Base-by-base conservation (phyloP, 2,329 filamentous ascomycete species). In the Emergomyces orientalis region DNA sequence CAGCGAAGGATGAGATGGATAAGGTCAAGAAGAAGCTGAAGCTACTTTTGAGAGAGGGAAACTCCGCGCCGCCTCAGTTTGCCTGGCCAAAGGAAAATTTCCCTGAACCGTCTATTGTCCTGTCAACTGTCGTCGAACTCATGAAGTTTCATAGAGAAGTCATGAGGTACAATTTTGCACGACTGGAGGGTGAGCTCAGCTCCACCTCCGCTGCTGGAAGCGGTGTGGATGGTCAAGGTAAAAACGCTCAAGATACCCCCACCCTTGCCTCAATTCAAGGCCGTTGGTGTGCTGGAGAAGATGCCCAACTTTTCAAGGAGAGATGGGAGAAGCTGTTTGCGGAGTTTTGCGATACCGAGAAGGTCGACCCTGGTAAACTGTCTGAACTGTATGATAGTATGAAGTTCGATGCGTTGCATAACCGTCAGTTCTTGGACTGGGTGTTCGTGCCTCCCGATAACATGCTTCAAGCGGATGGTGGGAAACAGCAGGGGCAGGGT, bases 1-100 rank as follows among this genome's bases (percentile, higher is more conserved):
- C 94, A 3, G 94, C 94, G 63, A 99, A 99, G 75, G 94, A 99
- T 73, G 91, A 96, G 71, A 99, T 97, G 89, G 95, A 99, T 77
- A 97, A 96, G 77, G 94, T 99, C 62, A 99, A 99, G 82, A 99
- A 99, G 84, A 97, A 96, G 85, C 83, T 99, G 34, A 99, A 99
- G 78, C 88, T 90, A 0, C 82, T 99, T 25, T 77, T 99, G 63
- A 87, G 94, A 37, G 90, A 96, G 74, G 94, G 93, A n/a, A 90
- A 91, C 65, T 89, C 94, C 71, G 90, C 93, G 0, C 94, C 94
- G 11, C 87, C 93, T 22, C 91, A 99, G 71, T 99, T 99, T 73
- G 91, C 94, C n/a, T 99, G 94, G 94, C 94, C 94, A 1, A 85
- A 86, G 67, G 86, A 90, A 51, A 93, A 94, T 67, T 94, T 94